Percentiles rank a stretch among this genome's conserved stretches.
phyloP scores from a whole-genome alignment of 23 red algal species.

The Pyropia haitanensis region DNA sequence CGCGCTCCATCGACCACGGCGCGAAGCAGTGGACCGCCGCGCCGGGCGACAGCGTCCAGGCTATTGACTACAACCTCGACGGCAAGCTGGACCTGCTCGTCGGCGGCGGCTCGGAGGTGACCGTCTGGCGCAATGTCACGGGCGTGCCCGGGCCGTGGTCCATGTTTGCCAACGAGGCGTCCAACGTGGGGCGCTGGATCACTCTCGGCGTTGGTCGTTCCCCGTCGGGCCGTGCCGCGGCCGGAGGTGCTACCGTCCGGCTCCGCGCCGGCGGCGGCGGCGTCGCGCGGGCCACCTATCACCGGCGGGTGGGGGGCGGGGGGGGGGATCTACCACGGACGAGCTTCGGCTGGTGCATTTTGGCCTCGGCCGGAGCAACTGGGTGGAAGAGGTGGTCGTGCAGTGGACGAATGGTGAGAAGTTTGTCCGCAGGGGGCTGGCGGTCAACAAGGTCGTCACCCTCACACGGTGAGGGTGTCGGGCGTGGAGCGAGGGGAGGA shows the following conservation, averaged over 20 bases:
- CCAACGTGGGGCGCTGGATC: neutral
- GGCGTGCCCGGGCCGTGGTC: neutral
- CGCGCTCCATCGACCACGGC: neutral
- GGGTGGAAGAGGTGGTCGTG: slow-evolving; percentile 12
- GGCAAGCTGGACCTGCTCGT: slow-evolving; percentile 13
- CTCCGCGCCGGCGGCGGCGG: too few relatives aligned
- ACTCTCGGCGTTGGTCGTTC: too few relatives aligned
- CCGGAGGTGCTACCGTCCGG: too few relatives aligned
- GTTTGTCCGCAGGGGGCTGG: too few relatives aligned
- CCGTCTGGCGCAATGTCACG: neutral
- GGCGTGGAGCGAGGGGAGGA: too few relatives aligned
- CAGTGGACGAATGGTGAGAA: neutral
- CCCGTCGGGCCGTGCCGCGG: too few relatives aligned
- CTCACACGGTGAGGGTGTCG: too few relatives aligned
- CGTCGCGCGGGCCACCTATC: too few relatives aligned
- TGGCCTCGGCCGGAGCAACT: slow-evolving; percentile 15
- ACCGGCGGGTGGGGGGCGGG: too few relatives aligned
- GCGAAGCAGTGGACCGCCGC: neutral
- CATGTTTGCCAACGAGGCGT: slow-evolving; percentile 3
- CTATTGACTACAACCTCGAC: slow-evolving; percentile 37
- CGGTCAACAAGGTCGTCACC: too few relatives aligned
- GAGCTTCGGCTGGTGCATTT: slow-evolving; percentile 35
- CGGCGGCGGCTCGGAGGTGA: slow-evolving; percentile 5
- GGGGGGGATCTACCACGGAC: slow-evolving; percentile 11
- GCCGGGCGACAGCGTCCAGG: slow-evolving; percentile 22